Evolutionary conservation across 2,329 filamentous ascomycete genomes (phyloP).

Genomic region (Botrytis tulipae): DNA sequence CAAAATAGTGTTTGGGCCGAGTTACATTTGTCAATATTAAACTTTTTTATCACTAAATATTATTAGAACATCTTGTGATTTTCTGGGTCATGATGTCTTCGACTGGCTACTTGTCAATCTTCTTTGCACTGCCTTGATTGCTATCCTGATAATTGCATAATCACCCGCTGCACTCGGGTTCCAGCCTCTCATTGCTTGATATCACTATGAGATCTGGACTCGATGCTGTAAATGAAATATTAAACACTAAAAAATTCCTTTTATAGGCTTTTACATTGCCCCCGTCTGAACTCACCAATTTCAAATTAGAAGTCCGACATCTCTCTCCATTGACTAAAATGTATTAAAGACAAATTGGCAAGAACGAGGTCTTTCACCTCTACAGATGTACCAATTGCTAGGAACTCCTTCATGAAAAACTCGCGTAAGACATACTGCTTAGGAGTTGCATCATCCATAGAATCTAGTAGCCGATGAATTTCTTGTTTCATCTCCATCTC

Average conservation of each 20-base stretch:
- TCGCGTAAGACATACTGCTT: neutral
- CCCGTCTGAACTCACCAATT: neutral
- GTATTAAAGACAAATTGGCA: neutral
- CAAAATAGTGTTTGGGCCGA: neutral
- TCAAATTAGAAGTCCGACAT: neutral
- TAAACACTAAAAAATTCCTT: neutral
- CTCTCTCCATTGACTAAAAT: neutral
- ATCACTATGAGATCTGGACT: too few relatives aligned
- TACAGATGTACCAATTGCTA: neutral
- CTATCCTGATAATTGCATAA: too few relatives aligned
- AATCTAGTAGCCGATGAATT: neutral
- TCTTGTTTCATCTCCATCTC: neutral
- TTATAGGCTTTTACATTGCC: neutral
- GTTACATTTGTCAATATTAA: neutral
- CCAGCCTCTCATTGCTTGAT: neutral
- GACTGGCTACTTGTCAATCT: neutral
- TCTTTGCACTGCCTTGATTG: neutral
- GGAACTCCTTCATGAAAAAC: too few relatives aligned
- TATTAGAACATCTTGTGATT: neutral
- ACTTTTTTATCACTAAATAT: neutral
- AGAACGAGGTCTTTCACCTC: neutral
- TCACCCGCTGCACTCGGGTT: neutral
- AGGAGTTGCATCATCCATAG: neutral
- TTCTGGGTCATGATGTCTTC: neutral
- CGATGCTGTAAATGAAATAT: neutral